Evolutionary conservation across 2,329 filamentous ascomycete species (phyloP).

Genomic region (Penicillium sp.): DNA sequence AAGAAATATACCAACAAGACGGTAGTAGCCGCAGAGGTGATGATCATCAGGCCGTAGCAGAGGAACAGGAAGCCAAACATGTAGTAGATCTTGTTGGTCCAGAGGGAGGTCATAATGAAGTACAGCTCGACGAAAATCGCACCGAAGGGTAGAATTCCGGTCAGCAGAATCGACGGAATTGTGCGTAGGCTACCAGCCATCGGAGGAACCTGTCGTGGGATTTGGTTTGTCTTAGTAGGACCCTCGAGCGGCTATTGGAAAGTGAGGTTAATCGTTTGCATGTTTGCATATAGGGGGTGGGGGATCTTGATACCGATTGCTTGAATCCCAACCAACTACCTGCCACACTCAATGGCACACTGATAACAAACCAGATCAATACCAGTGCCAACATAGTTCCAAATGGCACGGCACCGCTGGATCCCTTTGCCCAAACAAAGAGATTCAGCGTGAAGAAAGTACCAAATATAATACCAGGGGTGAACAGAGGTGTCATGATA

Average conservation of each 20-base stretch:
- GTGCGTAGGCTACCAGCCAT: conserved; percentile 79
- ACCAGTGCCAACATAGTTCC: conserved; percentile 95
- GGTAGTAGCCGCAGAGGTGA: conserved; percentile 88
- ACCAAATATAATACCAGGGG: conserved; percentile 82
- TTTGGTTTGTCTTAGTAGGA: conserved; percentile 94
- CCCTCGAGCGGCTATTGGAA: conserved; percentile 60
- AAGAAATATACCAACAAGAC: conserved; percentile 95
- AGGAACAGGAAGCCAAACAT: conserved; percentile 99
- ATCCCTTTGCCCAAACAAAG: conserved; percentile 91
- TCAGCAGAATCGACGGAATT: conserved; percentile 85
- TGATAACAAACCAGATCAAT: conserved; percentile 95
- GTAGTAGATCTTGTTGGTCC: conserved; percentile 99
- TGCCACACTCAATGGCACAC: conserved; percentile 81
- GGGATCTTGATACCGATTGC: conserved; percentile 46
- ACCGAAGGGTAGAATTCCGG: conserved; percentile 89
- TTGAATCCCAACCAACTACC: conserved; percentile 95
- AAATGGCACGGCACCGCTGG: conserved; percentile 92
- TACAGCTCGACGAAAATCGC: conserved; percentile 98
- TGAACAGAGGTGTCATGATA: conserved; percentile 76
- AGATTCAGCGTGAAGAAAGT: conserved; percentile 93
- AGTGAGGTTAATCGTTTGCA: conserved; percentile 7
- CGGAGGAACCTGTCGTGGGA: conserved; percentile 91
- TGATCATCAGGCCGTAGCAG: conserved; percentile 95
- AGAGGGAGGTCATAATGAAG: conserved; percentile 99
- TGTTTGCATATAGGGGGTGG: not conserved